These are phyloP conservation scores for Conticribra weissflogii DNA, from an alignment of 108 stramenopile genomes.

Conservation along the genomic window DNA sequence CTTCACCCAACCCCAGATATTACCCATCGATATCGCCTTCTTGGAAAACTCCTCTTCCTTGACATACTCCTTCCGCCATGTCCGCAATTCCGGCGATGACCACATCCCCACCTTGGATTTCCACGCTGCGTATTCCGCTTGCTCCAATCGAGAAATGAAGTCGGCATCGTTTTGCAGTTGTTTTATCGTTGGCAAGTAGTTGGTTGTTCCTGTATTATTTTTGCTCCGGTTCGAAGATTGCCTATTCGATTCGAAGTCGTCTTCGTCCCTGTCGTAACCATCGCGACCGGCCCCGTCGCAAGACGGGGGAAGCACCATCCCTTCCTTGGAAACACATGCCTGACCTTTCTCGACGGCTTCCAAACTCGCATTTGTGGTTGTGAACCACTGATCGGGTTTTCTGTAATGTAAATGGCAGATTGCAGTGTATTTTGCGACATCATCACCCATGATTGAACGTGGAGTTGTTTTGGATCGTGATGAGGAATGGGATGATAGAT, in stretches of 20 bases:
- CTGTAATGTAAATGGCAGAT: slow-evolving; percentile 57
- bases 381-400: slow-evolving; percentile 47
- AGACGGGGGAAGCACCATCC: slow-evolving; percentile 3
- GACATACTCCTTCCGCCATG: slow-evolving; percentile 48
- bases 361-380: slow-evolving; percentile 40
- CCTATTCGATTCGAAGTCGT: too few relatives aligned
- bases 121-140: slow-evolving; percentile 63
- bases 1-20: slow-evolving; percentile 1
- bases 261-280: slow-evolving; percentile 1
- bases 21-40: background rate
- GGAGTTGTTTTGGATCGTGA: background rate
- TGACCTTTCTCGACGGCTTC: slow-evolving; percentile 37
- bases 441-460: too few relatives aligned
- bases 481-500: background rate
- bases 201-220: slow-evolving; percentile 25
- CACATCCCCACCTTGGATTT: slow-evolving; percentile 69
- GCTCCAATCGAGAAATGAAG: slow-evolving; percentile 63
- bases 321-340: slow-evolving; percentile 18
- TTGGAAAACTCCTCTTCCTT: slow-evolving; percentile 28
- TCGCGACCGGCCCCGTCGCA: background rate
- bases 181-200: slow-evolving; percentile 58
- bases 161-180: slow-evolving; percentile 64
- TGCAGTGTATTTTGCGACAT: slow-evolving; percentile 55
- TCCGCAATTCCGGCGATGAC: slow-evolving; percentile 51
- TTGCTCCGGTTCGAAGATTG: too few relatives aligned